A percentile compares a stretch with the other conserved stretches of the same genome.
phyloP scores from a whole-genome alignment of 345 rosid genomes.

The Eucalyptus curtisii region DNA sequence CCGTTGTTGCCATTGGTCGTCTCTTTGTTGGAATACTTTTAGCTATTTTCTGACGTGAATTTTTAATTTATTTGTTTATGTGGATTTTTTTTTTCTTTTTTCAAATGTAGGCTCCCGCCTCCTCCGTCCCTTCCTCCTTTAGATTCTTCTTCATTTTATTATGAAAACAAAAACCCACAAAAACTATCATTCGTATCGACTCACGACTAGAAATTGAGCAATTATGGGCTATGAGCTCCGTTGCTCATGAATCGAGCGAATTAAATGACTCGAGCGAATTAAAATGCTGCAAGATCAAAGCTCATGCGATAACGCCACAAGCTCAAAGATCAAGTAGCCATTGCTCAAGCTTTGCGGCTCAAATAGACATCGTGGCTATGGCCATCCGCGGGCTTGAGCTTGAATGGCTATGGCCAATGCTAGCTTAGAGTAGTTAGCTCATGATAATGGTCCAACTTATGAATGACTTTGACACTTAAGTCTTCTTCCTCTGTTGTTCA shows the following conservation, averaged over 20 bases:
- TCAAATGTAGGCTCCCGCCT: background rate
- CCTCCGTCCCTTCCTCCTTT: background rate
- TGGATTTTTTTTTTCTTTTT: too few relatives aligned
- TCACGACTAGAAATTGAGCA: background rate
- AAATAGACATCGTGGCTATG: background rate
- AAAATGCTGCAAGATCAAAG: too few relatives aligned
- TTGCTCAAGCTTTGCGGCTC: background rate
- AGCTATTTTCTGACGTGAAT: background rate
- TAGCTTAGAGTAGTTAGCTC: background rate
- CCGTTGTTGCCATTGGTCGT: background rate
- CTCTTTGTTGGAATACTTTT: background rate
- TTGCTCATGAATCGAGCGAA: too few relatives aligned
- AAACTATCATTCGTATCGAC: background rate
- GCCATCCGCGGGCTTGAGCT: background rate
- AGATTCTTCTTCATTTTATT: background rate
- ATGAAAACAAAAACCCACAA: background rate
- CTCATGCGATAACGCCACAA: background rate
- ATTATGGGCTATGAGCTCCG: background rate
- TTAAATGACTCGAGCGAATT: background rate
- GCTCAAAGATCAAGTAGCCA: background rate
- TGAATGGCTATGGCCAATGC: background rate
- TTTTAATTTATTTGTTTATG: too few relatives aligned
- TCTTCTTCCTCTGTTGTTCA: background rate
- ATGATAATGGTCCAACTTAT: background rate
- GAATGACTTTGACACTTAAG: background rate